These are phyloP conservation scores for Fusarium verrucosum DNA, from an alignment of 2,329 filamentous ascomycete species.

Conservation along the genomic window DNA sequence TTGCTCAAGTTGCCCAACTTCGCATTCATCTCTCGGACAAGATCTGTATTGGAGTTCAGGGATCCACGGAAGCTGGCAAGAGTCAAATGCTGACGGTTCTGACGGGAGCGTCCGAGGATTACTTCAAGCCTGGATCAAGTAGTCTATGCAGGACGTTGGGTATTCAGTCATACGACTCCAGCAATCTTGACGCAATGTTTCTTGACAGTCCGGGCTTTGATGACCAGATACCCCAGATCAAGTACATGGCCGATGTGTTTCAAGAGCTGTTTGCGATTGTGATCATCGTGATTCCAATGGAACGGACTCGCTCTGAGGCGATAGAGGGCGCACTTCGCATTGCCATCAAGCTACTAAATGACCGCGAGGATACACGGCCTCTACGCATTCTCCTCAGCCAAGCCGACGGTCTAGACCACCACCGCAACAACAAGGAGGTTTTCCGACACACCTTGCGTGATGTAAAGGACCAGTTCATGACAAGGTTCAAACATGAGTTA, in stretches of 20 bases:
- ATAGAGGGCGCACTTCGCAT: neutral
- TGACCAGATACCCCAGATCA: slow-evolving; percentile 1
- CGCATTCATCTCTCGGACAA: neutral
- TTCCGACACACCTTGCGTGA: neutral
- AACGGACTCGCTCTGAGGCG: neutral
- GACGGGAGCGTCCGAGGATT: neutral
- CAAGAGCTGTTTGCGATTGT: slow-evolving; percentile 3
- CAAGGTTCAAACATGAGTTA: neutral
- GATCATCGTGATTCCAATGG: slow-evolving; percentile 2
- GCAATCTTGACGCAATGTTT: neutral
- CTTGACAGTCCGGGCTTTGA: slow-evolving; percentile 1
- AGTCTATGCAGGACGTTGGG: slow-evolving; percentile 1
- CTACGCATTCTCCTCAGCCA: neutral
- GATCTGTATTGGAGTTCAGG: neutral
- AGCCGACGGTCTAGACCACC: neutral
- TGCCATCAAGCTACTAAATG: neutral
- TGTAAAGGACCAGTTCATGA: slow-evolving; percentile 3
- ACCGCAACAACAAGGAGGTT: neutral
- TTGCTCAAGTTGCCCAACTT: neutral
- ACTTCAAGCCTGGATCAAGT: slow-evolving; percentile 2
- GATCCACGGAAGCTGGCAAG: neutral
- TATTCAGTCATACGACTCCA: neutral
- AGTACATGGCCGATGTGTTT: slow-evolving; percentile 2
- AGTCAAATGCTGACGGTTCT: slow-evolving; percentile 5
- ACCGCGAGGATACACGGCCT: neutral